Conservation (phyloP, 108 stramenopile species). For the Fragilaria radians region DNA sequence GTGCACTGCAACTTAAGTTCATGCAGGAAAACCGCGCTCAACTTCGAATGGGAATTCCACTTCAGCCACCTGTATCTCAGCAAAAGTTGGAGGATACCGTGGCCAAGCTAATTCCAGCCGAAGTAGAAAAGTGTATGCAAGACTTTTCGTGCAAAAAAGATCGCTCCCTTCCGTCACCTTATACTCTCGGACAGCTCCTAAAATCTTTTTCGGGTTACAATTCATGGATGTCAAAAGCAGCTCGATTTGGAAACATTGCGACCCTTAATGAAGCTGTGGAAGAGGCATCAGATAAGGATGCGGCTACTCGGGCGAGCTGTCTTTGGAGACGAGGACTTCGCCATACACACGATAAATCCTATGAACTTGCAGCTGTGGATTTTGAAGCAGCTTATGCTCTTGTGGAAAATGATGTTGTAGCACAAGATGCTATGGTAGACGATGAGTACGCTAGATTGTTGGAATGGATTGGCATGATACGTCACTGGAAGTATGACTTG, state of each 20-base stretch:
- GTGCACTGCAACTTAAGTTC: slow-evolving; percentile 74
- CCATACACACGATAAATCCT: slow-evolving; percentile 66
- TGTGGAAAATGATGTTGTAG: slow-evolving; percentile 35
- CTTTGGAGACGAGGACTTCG: slow-evolving; percentile 69
- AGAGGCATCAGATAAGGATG: slow-evolving; percentile 15
- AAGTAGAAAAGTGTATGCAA: slow-evolving; percentile 35
- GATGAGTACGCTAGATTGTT: slow-evolving; percentile 65
- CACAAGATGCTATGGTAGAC: slow-evolving; percentile 39
- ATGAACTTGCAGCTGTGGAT: slow-evolving; percentile 41
- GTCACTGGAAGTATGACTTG: slow-evolving; percentile 82
- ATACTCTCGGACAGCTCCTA: slow-evolving; percentile 73
- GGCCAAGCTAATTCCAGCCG: slow-evolving; percentile 51
- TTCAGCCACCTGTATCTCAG: slow-evolving; percentile 74
- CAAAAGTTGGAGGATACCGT: slow-evolving; percentile 78
- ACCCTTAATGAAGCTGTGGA: slow-evolving; percentile 38
- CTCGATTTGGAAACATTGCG: slow-evolving; percentile 44
- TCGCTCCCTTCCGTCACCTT: slow-evolving; percentile 53
- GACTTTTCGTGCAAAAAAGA: slow-evolving; percentile 18
- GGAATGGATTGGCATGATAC: slow-evolving; percentile 87
- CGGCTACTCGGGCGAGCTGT: slow-evolving; percentile 32
- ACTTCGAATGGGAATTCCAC: slow-evolving; percentile 63
- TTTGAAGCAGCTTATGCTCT: slow-evolving; percentile 60
- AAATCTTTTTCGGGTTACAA: slow-evolving; percentile 79
- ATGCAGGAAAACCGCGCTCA: slow-evolving; percentile 80
- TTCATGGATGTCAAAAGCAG: slow-evolving; percentile 80